Evolutionary conservation across 1,284 basidiomycete species (phyloP), one percentile per base, ranked within the genome.

Genomic region (Amylostereum chailletii): DNA sequence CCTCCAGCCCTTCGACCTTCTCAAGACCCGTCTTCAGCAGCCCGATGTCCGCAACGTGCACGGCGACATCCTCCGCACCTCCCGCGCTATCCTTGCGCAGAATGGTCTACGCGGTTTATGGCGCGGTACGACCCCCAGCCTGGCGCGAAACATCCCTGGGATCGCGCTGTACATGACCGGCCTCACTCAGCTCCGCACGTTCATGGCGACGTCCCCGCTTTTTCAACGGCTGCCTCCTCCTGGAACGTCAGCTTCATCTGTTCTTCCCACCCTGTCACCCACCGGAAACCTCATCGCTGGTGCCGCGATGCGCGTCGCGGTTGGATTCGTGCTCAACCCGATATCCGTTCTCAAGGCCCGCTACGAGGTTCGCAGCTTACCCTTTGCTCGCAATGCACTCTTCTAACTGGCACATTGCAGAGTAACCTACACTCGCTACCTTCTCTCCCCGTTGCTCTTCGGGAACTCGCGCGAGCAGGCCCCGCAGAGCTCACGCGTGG

Each of bases 311-410:
- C 79, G 96, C 44, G 86, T 93, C 8, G 74, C 73, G 0, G 90
- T 98, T 1, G 95, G 95, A 0, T 86, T 97, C 59, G 55, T 94
- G 0, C 63, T 99, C 52, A 98, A 95, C 62, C 96, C 95, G 0
- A 84, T 99, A 57, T 91, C 95, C 0, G 84, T 99, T 9, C 70
- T 99, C 51, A 99, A 99, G 68, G 91, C 95, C 27, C 79, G 95
- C 9, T 96, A 88, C 56, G 95, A 99, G 79, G 94, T 87, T 50
- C 44, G 83, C 66, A 9, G 19, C 19, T 19, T 19, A 19, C 19
- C 19, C 19, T 19, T 19, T 19, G 19, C 19, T 19, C 19, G 19
- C 19, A 19, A 19, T 19, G 19, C 19, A 19, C 19, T 19, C 19
- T 19, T 19, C 19, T 19, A 19, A 19, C 19, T 19, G 19, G 19